Base-by-base conservation (phyloP, 345 rosid species). In the Rhodomyrtus tomentosa region DNA sequence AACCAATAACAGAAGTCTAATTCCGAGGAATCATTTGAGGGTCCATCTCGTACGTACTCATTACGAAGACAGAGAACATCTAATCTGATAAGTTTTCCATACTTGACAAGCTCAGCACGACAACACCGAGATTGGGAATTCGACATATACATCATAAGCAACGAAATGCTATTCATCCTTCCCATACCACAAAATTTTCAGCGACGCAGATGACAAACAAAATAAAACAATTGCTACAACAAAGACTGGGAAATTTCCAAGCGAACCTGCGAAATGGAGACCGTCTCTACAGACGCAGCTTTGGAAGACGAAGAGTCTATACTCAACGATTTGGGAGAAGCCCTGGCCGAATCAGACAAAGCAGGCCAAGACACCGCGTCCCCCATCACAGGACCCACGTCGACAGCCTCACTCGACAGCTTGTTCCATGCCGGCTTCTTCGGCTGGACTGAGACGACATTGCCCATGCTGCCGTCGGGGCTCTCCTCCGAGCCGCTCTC, bases 281-380 rank as follows among this genome's bases (percentile, higher is more conserved):
- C 54, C 84, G 89, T 90, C 92, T 93, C 94, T 54, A 89, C 92
- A 12, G 91, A 25, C 52, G 76, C 38, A n/a, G 84, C 54, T 81
- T 84, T 93, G 81, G 81, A 50, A 42, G 76, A 56, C 22, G 81
- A 68, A 56, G 91, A 84, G 48, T 87, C 85, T 22, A 90, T 88
- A 4, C 88, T 27, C 82, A 55, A 58, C 81, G 90, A 85, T 88
- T 89, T 93, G 4, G 94, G 88, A 18, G 91, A 88, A 82, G 89
- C 82, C 86, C 87, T 89, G 53, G 92, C 83, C 45, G 95, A 87
- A 85, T 90, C 91, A 21, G 93, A 90, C 55, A 94, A 88, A 83
- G 92, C 94, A 53, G 96, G 95, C 96, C 96, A 94, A 48, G 93
- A 87, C 55, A 76, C 91, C 50, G 91, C 92, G 32, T 86, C 87